Conservation (phyloP, 2,329 filamentous ascomycete species). For the Diaporthe caulivora region DNA sequence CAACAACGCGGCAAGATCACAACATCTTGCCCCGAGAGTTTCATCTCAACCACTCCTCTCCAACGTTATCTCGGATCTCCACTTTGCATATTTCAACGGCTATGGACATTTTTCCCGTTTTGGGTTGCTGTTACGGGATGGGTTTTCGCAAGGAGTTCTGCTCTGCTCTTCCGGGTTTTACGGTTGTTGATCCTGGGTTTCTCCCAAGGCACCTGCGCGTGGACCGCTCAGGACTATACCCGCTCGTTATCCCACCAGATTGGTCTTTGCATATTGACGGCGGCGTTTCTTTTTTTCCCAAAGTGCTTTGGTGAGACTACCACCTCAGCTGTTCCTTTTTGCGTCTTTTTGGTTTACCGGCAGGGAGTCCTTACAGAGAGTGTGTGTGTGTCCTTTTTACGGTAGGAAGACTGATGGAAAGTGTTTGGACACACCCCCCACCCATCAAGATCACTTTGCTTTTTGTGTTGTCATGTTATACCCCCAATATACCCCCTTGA, state of each 20-base stretch:
- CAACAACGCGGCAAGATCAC: conserved; percentile 20
- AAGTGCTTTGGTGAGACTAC: not conserved
- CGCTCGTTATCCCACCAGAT: conserved; percentile 12
- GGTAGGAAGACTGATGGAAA: conserved; percentile 23
- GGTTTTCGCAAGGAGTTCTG: conserved; percentile 21
- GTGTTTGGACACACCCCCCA: conserved; percentile 2
- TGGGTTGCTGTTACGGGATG: conserved; percentile 30
- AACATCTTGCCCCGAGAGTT: conserved; percentile 2
- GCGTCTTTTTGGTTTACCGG: not conserved
- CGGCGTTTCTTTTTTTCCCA: conserved; percentile 13
- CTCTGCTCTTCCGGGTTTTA: conserved; percentile 10
- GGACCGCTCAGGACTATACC: conserved; percentile 3
- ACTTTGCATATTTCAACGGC: conserved; percentile 34
- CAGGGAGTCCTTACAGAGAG: conserved; percentile 14
- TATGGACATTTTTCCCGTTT: conserved; percentile 24
- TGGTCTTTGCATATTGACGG: conserved; percentile 35
- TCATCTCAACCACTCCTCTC: conserved; percentile 41
- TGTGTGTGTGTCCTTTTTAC: not conserved
- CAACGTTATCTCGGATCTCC: conserved; percentile 34
- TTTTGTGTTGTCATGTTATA: conserved; percentile 26
- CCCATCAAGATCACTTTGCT: conserved; percentile 6
- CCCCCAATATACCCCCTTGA: conserved; percentile 34
- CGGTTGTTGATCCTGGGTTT: conserved; percentile 4
- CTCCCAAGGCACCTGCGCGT: not conserved
- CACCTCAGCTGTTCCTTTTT: not conserved